These are phyloP conservation scores for Yamagishiella unicocca DNA, from an alignment of 139 green algal genomes.

Conservation along the genomic window DNA sequence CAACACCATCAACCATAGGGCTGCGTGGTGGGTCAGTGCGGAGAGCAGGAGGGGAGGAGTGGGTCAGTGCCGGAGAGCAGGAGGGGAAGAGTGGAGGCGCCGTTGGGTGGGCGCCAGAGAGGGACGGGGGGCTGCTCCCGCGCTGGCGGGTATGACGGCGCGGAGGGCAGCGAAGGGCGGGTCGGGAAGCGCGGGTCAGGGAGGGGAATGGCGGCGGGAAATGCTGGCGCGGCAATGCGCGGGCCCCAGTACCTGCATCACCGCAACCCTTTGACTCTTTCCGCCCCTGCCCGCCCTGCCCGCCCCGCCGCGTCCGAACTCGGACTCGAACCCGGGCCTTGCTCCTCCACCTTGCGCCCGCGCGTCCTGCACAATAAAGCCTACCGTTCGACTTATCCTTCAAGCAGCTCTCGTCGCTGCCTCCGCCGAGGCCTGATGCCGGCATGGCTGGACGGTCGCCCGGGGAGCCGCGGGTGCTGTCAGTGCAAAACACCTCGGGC, in stretches of 20 bases:
- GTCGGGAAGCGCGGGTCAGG: background rate
- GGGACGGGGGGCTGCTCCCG: too few species aligned
- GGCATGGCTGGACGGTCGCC: too few species aligned
- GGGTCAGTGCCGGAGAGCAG: background rate
- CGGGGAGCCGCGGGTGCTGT: background rate
- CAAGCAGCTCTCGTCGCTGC: slow-evolving; percentile 18
- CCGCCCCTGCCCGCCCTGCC: background rate
- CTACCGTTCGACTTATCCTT: slow-evolving; percentile 14
- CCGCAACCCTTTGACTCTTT: background rate
- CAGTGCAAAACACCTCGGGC: background rate
- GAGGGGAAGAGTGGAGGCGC: background rate
- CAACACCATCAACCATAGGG: slow-evolving; percentile 16
- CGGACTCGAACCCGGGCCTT: background rate
- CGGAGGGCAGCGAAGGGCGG: background rate
- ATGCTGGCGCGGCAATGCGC: too few species aligned
- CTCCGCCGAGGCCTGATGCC: background rate
- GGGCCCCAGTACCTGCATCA: background rate
- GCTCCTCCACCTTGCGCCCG: background rate
- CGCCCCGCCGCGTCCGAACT: too few species aligned
- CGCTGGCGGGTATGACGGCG: background rate
- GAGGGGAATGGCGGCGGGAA: background rate
- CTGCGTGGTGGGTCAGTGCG: background rate
- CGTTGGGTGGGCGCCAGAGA: too few species aligned
- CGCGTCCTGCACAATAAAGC: too few species aligned
- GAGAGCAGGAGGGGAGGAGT: background rate